Evolutionary conservation across 805 yeast genomes (phyloP).

Genomic region (Ogataea nitratoaversa): DNA sequence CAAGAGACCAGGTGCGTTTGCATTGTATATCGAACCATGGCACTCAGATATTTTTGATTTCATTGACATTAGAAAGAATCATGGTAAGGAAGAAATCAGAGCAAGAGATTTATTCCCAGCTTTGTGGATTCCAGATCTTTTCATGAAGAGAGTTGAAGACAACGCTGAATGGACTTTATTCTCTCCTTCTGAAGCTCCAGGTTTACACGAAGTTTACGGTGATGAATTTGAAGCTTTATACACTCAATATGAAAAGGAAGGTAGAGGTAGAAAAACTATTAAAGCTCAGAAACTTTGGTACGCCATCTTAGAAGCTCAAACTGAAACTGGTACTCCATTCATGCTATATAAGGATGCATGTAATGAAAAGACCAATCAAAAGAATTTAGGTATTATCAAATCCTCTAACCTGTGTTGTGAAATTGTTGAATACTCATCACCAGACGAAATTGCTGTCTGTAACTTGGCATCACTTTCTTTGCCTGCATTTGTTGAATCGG

Average conservation of each 20-base stretch:
- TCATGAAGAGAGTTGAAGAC: conserved; percentile 56
- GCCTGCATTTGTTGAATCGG: conserved; percentile 50
- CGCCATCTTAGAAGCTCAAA: conserved; percentile 56
- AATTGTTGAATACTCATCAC: conserved; percentile 56
- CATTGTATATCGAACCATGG: conserved; percentile 60
- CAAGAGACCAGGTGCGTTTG: conserved; percentile 63
- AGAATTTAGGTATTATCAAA: conserved; percentile 56
- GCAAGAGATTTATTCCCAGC: conserved; percentile 63
- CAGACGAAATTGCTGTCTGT: conserved; percentile 59
- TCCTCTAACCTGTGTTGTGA: conserved; percentile 62
- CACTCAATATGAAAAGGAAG: conserved; percentile 47
- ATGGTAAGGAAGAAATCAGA: conserved; percentile 60
- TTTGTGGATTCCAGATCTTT: conserved; percentile 59
- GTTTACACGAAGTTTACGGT: conserved; percentile 51
- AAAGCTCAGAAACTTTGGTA: conserved; percentile 62
- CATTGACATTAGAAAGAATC: conserved; percentile 56
- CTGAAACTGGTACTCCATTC: conserved; percentile 64
- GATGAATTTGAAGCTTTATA: conserved; percentile 51
- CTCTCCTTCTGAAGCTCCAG: conserved; percentile 58
- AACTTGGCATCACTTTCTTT: conserved; percentile 57
- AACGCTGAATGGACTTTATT: conserved; percentile 55
- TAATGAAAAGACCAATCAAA: conserved; percentile 54
- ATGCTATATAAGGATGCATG: conserved; percentile 63
- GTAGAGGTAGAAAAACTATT: conserved; percentile 44
- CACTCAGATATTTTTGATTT: conserved; percentile 57